Conservation (phyloP, 129 eudicot species). For the Daucus carota region DH1_v3.0 NC_030383.2:14450501-14451000, state of each 20-base stretch:
- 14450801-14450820: neutral
- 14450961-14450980: neutral
- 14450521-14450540: conserved; percentile 57
- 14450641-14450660: too few relatives aligned
- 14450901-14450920: neutral
- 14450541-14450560: neutral
- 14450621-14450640: too few relatives aligned
- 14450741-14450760: neutral
- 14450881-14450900: neutral
- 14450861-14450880: too few relatives aligned
- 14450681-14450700: neutral
- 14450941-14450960: neutral
- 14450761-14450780: neutral
- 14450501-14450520: conserved; percentile 41
- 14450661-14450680: neutral
- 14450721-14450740: neutral
- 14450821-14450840: too few relatives aligned
- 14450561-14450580: too few relatives aligned
- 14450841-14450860: neutral
- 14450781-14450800: neutral
- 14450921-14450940: neutral
- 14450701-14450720: neutral
- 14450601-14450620: neutral
- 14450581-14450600: neutral
- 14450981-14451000: neutral